Evolutionary conservation across 2,329 filamentous ascomycete genomes (phyloP), one percentile per base, ranked within the genome.

Genomic region (Claviceps humidiphila): DNA sequence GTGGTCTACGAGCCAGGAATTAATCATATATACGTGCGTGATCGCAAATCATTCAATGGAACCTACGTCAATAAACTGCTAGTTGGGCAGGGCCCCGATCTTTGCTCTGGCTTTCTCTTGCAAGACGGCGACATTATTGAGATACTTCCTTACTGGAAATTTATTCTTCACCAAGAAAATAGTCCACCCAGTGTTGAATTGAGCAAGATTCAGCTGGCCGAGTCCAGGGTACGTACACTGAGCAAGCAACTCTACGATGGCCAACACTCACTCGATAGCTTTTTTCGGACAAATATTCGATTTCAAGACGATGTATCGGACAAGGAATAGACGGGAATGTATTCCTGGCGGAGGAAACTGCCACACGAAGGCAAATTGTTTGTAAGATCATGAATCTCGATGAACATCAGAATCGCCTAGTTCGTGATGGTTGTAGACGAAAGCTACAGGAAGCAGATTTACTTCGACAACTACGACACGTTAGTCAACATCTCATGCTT

Each of bases 301-400:
- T 72, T 37, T 64, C 66, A 5, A 55, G 63, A 11, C 63, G 64
- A 13, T 66, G 67, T 43, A 61, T 72, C 8, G 69, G 69, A 1
- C 58, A 64, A 38, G 69, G 69, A 2, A 61, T 65, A 22, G 66
- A 71, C 54, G 69, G 63, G 14, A 55, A 59, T 16, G 67, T 71
- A 13, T 68, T 66, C 47, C 58, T 71, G 6, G 66, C 69, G 7
- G 61, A 74, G 2, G 73, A 85, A 16, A 62, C 68, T 24, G 63
- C 63, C 6, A 77, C 75, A 0, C 70, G 73, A 40, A 73, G 72
- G 52, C 85, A 88, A 59, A 57, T 87, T 20, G 83, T 82, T 11
- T 89, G 85, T 69, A 88, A 89, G 59, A 65, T 87, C 8, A 69
- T 86, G 50, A 69, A 77, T 51, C 59, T 84, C 2, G 67, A 69